Percentiles rank a stretch among this genome's conserved stretches.
Conservation (phyloP, 164 flowering plant species). For the Chimonanthus praecox region DNA sequence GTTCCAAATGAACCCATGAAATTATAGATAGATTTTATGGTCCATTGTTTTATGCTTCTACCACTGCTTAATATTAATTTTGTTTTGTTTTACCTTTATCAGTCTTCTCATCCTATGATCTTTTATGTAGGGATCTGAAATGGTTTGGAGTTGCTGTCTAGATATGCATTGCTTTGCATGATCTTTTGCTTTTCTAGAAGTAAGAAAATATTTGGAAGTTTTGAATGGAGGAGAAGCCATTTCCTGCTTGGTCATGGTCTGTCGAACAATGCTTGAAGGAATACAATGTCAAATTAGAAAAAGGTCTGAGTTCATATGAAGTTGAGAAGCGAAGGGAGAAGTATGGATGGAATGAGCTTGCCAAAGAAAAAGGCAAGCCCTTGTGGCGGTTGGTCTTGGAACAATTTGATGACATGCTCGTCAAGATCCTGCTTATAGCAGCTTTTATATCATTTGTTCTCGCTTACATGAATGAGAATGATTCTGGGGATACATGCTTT, state of each 20-base stretch:
- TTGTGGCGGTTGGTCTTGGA: constrained; percentile 67
- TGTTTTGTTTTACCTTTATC: not conserved
- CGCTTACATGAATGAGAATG: constrained; percentile 52
- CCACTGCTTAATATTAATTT: not conserved
- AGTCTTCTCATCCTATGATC: not conserved
- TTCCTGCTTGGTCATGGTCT: constrained; percentile 81
- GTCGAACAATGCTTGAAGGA: constrained; percentile 82
- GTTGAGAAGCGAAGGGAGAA: constrained; percentile 54
- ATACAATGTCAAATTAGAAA: constrained; percentile 59
- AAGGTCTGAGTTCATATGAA: constrained; percentile 64
- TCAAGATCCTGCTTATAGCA: constrained; percentile 71
- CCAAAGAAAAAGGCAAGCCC: constrained; percentile 78
- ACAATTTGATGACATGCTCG: constrained; percentile 85
- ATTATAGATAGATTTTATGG: not conserved
- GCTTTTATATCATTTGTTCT: constrained; percentile 71
- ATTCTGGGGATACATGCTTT: constrained; percentile 44
- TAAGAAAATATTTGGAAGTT: not conserved
- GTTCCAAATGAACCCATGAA: not conserved
- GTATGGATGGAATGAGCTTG: constrained; percentile 82
- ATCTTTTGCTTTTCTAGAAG: not conserved
- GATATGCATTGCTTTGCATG: not conserved
- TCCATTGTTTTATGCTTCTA: not conserved
- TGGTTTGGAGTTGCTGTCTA: not conserved
- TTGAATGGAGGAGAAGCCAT: constrained; percentile 54
- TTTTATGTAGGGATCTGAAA: constrained; percentile 7